Conservation (phyloP, 1,139 yeast species). For the Geotrichum phurueaensis region DNA sequence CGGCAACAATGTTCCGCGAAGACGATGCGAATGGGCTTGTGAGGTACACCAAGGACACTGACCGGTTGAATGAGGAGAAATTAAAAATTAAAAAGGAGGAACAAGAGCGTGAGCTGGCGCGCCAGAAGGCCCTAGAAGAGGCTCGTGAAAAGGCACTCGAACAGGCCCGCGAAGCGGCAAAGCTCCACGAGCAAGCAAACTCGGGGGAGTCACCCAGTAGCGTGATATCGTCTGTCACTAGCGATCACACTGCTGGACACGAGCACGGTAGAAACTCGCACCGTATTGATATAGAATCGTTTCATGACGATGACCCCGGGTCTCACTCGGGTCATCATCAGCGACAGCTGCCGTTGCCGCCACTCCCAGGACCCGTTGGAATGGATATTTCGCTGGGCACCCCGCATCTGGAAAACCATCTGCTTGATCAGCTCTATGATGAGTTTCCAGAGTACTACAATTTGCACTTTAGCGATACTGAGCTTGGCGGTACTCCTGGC, state of each 20-base stretch:
- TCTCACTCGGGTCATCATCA: neutral
- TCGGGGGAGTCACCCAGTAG: neutral
- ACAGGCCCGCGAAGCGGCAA: neutral
- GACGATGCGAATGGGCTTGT: constrained; percentile 3
- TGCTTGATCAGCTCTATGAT: neutral
- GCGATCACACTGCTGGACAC: neutral
- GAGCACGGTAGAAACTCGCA: neutral
- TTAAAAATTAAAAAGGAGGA: neutral
- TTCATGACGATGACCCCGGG: neutral
- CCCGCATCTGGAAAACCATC: neutral
- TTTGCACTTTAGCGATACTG: neutral
- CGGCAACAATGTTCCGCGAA: constrained; percentile 7
- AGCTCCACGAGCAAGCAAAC: neutral
- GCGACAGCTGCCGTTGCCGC: neutral
- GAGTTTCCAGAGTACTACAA: neutral
- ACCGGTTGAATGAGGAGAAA: constrained; percentile 9
- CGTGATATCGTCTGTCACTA: neutral
- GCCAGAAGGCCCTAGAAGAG: no score
- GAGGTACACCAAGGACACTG: constrained; percentile 12
- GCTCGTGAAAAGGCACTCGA: no score
- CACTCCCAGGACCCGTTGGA: neutral
- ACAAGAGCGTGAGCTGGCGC: neutral
- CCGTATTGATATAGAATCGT: neutral
- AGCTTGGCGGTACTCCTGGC: neutral
- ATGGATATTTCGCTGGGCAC: neutral